Base-by-base conservation (phyloP, 2,329 filamentous ascomycete species). In the Phialophora macrospora region DNA sequence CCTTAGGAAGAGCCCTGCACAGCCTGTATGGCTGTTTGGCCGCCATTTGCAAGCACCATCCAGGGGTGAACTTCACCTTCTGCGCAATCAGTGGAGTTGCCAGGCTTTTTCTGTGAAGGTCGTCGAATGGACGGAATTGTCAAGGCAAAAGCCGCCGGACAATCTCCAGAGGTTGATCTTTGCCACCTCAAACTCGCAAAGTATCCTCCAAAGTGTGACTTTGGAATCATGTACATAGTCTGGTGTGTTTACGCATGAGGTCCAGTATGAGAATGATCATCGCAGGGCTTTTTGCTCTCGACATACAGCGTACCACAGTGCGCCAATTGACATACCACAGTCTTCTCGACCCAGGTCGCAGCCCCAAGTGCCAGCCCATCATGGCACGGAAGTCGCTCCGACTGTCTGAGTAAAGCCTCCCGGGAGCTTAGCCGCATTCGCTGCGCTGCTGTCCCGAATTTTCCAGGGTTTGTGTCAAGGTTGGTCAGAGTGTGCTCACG, bases 1-100 rank as follows among this genome's bases (percentile, higher is more conserved):
- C 34, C 38, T n/a, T 8, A 51, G 48, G 44, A 51, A 26, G 48
- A 26, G 48, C 48, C 48, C 20, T 28, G 48, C 48, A 51, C 24
- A 51, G 48, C 48, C 48, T 51, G 48, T 22, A 51, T 12, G 48
- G 11, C 48, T 0, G 24, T 51, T 26, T 7, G 48, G 26, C 20
- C 22, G 20, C 48, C 14, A 26, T 26, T 17, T 51, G 20, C 9
- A 20, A n/a, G 38, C 38, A 44, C 48, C 48, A 14, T 26, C 11
- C 20, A 17, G 1, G 17, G 4, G 4, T 22, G 8, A 12, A 22
- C 22, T 26, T 51, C 48, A 12, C 24, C 48, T 3, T 22, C 1
- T 51, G 20, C 20, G 20, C 4, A 26, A 12, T 26, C 38, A 44
- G 38, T n/a, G 5, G 38, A 20, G 17, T 44, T 44, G 38, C 17